These are phyloP conservation scores for Cystofilobasidium capitatum DNA, from an alignment of 768 basidiomycete genomes.

Conservation along the genomic window DNA sequence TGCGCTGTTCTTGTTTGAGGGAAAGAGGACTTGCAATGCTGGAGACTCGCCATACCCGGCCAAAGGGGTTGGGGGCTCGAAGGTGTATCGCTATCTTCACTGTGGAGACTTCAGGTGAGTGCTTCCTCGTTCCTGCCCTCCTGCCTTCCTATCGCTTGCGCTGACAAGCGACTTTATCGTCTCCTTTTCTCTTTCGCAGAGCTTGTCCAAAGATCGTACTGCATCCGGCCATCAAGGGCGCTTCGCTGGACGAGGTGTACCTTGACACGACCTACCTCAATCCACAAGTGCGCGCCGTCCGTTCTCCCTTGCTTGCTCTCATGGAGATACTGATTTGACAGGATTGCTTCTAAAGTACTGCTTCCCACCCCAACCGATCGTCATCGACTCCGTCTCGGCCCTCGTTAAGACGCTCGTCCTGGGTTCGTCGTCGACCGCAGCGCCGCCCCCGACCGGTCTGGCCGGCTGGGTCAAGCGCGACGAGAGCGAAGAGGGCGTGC, in stretches of 20 bases:
- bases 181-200: slow-evolving; percentile 37
- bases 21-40: slow-evolving; percentile 74
- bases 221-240: slow-evolving; percentile 74
- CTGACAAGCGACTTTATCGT: neutral
- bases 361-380: slow-evolving; percentile 90
- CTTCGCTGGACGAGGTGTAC: slow-evolving; percentile 75
- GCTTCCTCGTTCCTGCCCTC: neutral
- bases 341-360: too few relatives aligned
- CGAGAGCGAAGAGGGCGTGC: slow-evolving; percentile 31
- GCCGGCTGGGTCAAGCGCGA: slow-evolving; percentile 40
- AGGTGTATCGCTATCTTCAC: slow-evolving; percentile 77
- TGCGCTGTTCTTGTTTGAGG: slow-evolving; percentile 86
- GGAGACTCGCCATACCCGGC: slow-evolving; percentile 73
- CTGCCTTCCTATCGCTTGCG: neutral
- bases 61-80: slow-evolving; percentile 56
- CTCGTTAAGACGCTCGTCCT: slow-evolving; percentile 54
- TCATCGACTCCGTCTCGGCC: slow-evolving; percentile 84
- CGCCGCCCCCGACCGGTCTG: neutral
- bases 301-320: neutral
- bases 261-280: slow-evolving; percentile 94
- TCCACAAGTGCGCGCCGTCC: slow-evolving; percentile 59
- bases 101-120: slow-evolving; percentile 58
- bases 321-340: too few relatives aligned
- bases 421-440: slow-evolving; percentile 38
- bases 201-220: slow-evolving; percentile 78